Base-by-base conservation (phyloP, 2,329 filamentous ascomycete genomes). In the Orbilia javanica region DNA sequence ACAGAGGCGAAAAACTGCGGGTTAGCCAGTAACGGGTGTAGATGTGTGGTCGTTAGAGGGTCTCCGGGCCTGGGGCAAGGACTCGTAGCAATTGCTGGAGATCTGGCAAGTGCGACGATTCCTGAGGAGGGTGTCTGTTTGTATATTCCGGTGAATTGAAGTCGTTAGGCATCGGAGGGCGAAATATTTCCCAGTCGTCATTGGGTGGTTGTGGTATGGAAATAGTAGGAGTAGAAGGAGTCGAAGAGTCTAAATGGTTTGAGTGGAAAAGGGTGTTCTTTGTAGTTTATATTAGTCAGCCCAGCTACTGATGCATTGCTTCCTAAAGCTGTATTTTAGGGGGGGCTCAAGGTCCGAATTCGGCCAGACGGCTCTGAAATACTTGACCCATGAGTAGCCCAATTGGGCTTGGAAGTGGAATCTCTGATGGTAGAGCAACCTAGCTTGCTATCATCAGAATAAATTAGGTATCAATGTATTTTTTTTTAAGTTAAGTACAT, bases 401-500 rank as follows among this genome's bases (percentile, higher is more conserved):
- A 53, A 53, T 53, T 53, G 11, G 46, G 10, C 13, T 13, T 13
- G 2, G 50, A 8, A 57, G 11, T 20, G 34, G 18, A n/a, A 29
- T 3, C 13, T 42, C 20, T 18, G 7, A 15, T 18, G 39, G 20
- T 18, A 27, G 20, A 29, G 34, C 18, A 60, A 60, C 55, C 55
- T 67, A 27, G 63, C 25, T 39, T 52, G 15, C 11, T n/a, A 34
- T 67, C 48, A 55, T 53, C 20, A n/a, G 50, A 25, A 25, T 67
- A 1, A 29, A 29, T 34, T 53, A 53, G 63, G 63, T 42, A 67
- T 39, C 42, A 27, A 44, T 36, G 31, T 52, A 36, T 50, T 48
- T 22, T 20, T 48, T 48, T 52, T 52, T 25, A 53, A 29, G 42
- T 11, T 39, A 44, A 4, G n/a, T 60, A 60, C 55, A 20, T 36